Evolutionary conservation across 805 yeast genomes (phyloP).

Genomic region (Teunomyces panamensis): DNA sequence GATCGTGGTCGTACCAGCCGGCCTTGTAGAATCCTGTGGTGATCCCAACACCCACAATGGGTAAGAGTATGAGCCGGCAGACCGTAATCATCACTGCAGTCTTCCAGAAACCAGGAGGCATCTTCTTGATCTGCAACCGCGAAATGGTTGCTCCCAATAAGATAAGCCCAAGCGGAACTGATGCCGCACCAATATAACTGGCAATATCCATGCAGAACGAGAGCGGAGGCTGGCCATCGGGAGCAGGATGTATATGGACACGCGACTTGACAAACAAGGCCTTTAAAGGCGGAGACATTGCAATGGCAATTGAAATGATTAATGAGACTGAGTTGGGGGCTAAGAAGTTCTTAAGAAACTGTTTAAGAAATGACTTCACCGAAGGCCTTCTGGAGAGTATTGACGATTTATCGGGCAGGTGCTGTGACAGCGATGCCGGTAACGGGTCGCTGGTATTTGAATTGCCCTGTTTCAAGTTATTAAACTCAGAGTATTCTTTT

Average conservation of each 20-base stretch:
- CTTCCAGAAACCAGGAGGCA: constrained; percentile 73
- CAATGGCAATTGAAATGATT: constrained; percentile 59
- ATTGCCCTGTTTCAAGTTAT: constrained; percentile 14
- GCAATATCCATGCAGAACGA: constrained; percentile 83
- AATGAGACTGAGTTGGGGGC: constrained; percentile 75
- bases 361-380: constrained; percentile 2
- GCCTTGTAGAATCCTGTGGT: constrained; percentile 55
- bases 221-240: constrained; percentile 80
- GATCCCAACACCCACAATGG: constrained; percentile 69
- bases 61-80: constrained; percentile 63
- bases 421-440: constrained; percentile 10
- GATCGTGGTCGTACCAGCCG: constrained; percentile 63
- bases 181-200: constrained; percentile 77
- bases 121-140: constrained; percentile 53
- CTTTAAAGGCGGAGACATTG: constrained; percentile 79
- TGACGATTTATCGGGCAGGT: background rate
- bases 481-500: constrained; percentile 44
- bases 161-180: constrained; percentile 83
- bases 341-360: constrained; percentile 44
- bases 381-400: background rate
- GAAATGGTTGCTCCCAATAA: constrained; percentile 87
- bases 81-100: constrained; percentile 57
- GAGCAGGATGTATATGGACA: constrained; percentile 66
- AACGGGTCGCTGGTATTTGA: constrained; percentile 14
- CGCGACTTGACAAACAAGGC: constrained; percentile 50